Conservation (phyloP, 129 eudicot species). For the Sambucus nigra region DNA sequence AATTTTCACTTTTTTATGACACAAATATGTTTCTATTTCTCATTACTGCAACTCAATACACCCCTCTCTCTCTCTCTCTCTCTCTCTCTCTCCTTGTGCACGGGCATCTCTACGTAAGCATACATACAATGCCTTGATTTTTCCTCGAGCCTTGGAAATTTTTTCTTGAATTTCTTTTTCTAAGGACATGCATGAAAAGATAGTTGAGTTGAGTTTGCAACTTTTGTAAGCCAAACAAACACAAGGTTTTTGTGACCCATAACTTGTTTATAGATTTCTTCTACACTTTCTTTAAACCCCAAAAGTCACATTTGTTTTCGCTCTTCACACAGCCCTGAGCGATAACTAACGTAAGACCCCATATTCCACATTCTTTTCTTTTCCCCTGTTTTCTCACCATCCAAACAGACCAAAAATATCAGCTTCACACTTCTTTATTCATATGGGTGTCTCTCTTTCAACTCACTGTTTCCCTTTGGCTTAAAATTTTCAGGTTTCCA, state of each 20-base stretch:
- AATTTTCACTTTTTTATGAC: background rate
- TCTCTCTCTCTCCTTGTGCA: background rate
- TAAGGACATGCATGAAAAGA: background rate
- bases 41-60: conserved; percentile 1
- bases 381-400: conserved; percentile 1
- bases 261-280: background rate
- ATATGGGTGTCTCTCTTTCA: background rate
- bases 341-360: background rate
- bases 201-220: background rate
- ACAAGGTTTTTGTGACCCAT: background rate
- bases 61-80: conserved; percentile 2
- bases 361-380: background rate
- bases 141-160: background rate
- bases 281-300: background rate
- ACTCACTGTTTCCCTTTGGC: background rate
- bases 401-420: background rate
- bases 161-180: background rate
- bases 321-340: background rate
- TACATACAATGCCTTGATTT: background rate
- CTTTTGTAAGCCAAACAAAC: background rate
- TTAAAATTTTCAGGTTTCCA: background rate
- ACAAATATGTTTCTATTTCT: background rate
- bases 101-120: background rate
- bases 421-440: background rate
- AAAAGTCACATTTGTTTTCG: background rate